These are phyloP conservation scores for Stellera chamaejasme DNA, from an alignment of 345 rosid genomes.

Conservation along the genomic window DNA sequence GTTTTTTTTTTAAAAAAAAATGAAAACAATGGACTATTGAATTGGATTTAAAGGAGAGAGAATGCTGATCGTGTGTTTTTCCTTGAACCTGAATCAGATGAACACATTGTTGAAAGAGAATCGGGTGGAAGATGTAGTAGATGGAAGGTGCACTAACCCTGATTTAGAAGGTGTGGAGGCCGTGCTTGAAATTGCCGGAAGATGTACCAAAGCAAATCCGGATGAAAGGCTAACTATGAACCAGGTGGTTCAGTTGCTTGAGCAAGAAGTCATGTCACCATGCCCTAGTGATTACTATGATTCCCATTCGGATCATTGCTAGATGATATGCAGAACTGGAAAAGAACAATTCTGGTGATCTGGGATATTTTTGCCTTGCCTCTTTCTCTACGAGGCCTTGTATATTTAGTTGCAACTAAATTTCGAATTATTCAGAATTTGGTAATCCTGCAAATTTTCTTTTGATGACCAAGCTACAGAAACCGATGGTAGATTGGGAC, in stretches of 20 bases:
- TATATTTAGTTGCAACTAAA: no score
- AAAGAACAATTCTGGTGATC: no score
- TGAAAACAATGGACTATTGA: no score
- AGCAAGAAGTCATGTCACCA: constrained; percentile 91
- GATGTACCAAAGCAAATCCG: constrained; percentile 74
- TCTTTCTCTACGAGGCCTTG: no score
- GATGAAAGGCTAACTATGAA: constrained; percentile 84
- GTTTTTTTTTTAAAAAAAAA: no score
- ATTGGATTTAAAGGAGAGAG: no score
- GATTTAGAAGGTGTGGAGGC: constrained; percentile 73
- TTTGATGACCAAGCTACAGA: no score
- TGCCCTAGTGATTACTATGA: constrained; percentile 81
- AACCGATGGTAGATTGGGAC: no score
- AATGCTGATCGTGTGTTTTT: neutral
- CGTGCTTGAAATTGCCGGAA: constrained; percentile 67
- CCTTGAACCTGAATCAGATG: constrained; percentile 40
- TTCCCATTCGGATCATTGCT: constrained; percentile 79
- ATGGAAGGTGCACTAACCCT: constrained; percentile 47
- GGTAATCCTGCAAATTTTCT: no score
- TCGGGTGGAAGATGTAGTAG: constrained; percentile 60
- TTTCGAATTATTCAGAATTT: no score
- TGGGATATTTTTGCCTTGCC: no score
- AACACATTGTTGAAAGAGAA: constrained; percentile 73
- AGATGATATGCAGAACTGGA: neutral
- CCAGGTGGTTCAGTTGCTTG: constrained; percentile 79